Base-by-base conservation (phyloP, 768 basidiomycete genomes). In the Tephrocybe sp. region DNA sequence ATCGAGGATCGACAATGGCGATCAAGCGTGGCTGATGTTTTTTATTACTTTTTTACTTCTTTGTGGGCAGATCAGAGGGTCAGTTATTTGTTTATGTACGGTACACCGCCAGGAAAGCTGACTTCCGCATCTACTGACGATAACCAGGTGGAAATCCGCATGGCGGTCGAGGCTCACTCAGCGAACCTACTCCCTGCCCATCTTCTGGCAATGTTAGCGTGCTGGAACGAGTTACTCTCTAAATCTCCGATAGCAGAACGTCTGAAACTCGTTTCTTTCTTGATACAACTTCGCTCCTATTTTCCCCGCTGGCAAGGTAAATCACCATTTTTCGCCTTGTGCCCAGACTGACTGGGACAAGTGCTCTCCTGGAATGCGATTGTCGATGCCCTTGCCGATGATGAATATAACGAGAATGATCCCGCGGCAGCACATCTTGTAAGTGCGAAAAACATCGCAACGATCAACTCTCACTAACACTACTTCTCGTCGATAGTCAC, bases 1-100 rank as follows among this genome's bases (percentile, higher is more conserved):
- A 72, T 86, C 3, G 83, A 84, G 52, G 83, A 77, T 46, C 72
- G 82, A 13, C 83, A 86, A 60, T 88, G 86, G 86, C 74, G 79
- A 15, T 75, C 81, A 2, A 81, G 76, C 46, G 72, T 88, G 13
- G 70, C 73, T 10, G 75, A 78, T 36, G 66, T 88, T 43, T 84
- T 88, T 57, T 70, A 70, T 37, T 66, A 65, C 25, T 89, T 79
- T 64, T 88, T 90, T 59, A 69, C 70, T 11, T 61, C 79, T 2
- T 53, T 86, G 42, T 89, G 88, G 87, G 58, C 67, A 9, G 87
- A 89, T 55, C 70, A 78, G 42, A 72, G 74, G 61, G 88, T 83
- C 55, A 44, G 72, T 59, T 38, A 36, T 10, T 24, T 29, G 33
- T 30, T 12, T 3, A 19, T 10, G 6, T 21, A 5, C 27, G 27